Evolutionary conservation across 2,329 filamentous ascomycete species (phyloP).

Genomic region (Microsporum audouinii): DNA sequence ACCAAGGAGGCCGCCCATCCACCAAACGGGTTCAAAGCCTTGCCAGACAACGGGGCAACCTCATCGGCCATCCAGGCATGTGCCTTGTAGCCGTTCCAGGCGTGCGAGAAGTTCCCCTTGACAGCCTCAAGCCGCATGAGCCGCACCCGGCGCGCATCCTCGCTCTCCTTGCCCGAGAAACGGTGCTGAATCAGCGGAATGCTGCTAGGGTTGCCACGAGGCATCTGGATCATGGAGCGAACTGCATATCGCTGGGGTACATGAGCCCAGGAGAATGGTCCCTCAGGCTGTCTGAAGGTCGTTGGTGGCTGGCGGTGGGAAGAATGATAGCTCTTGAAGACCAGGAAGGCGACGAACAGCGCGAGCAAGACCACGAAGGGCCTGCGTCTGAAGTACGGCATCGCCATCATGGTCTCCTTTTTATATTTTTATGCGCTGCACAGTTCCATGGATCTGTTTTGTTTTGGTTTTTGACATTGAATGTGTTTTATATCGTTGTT

Average conservation of each 20-base stretch:
- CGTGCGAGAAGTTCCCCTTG: slow-evolving; percentile 42
- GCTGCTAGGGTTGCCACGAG: slow-evolving; percentile 1
- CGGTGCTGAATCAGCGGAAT: slow-evolving; percentile 4
- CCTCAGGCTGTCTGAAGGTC: background rate
- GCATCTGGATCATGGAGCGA: background rate
- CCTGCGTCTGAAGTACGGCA: slow-evolving; percentile 2
- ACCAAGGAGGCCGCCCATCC: slow-evolving; percentile 52
- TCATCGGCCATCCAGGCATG: slow-evolving; percentile 55
- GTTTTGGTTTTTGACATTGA: background rate
- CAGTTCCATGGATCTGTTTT: background rate
- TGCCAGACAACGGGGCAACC: slow-evolving; percentile 46
- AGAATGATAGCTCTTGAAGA: background rate
- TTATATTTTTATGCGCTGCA: background rate
- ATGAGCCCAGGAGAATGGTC: slow-evolving; percentile 1
- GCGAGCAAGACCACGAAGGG: background rate
- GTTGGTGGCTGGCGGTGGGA: background rate
- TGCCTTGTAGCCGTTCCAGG: slow-evolving; percentile 50
- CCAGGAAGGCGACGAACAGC: background rate
- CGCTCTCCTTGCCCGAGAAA: background rate
- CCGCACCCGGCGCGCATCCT: background rate
- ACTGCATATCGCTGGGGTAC: slow-evolving; percentile 1
- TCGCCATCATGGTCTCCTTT: background rate
- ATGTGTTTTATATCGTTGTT: background rate
- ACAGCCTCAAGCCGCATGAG: slow-evolving; percentile 28
- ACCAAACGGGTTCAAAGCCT: slow-evolving; percentile 47